Percentiles rank a stretch among this genome's conserved stretches.
Evolutionary conservation across 345 rosid species (phyloP).

Genomic region (Eucalyptus victrix): DNA sequence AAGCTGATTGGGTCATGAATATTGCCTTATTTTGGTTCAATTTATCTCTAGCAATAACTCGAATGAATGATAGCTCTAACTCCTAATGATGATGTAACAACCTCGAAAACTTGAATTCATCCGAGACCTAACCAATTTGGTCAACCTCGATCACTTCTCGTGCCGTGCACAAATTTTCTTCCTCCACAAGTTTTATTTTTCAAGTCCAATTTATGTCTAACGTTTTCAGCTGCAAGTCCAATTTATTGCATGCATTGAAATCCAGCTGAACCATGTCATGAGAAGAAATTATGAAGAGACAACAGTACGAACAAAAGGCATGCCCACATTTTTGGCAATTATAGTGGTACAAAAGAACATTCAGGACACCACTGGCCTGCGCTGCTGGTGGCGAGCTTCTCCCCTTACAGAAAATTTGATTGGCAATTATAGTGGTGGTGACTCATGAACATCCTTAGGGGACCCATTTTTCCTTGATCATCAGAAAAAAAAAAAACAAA

Average conservation of each 20-base stretch:
- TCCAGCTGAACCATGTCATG: not conserved
- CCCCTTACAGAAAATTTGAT: too few species aligned
- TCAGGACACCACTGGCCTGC: too few species aligned
- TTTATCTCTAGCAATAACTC: not conserved
- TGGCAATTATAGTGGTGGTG: too few species aligned
- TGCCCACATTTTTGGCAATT: not conserved
- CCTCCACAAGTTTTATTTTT: not conserved
- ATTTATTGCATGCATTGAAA: not conserved
- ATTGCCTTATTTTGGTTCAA: not conserved
- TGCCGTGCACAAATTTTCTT: not conserved
- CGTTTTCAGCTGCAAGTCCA: not conserved
- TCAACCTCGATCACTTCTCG: not conserved
- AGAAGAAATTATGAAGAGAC: not conserved
- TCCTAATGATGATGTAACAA: not conserved
- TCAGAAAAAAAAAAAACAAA: too few species aligned
- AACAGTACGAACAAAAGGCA: accelerated
- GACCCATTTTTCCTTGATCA: too few species aligned
- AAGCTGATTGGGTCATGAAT: not conserved
- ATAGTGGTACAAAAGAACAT: not conserved
- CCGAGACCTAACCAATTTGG: not conserved
- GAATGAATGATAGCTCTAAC: not conserved
- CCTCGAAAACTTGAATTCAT: not conserved
- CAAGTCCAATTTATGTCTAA: not conserved
- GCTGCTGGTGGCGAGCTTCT: too few species aligned
- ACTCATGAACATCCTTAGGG: too few species aligned